phyloP scores from a whole-genome alignment of 2,329 filamentous ascomycete species.

The Fusarium keratoplasticum region DNA sequence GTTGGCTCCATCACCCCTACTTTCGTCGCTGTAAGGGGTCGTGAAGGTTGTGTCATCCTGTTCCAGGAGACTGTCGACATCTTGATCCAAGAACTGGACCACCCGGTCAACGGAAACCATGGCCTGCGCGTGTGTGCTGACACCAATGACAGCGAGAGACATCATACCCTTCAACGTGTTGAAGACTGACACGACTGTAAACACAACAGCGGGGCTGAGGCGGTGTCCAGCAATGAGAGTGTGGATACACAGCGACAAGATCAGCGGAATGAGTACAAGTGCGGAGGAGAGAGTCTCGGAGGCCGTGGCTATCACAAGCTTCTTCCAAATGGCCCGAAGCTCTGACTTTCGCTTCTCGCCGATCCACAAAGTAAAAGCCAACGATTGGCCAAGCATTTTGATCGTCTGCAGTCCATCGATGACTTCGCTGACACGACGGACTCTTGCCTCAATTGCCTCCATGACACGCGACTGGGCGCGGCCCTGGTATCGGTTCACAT shows the following conservation, averaged over 20 bases:
- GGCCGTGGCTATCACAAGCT: neutral
- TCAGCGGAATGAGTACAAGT: neutral
- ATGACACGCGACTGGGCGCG: neutral
- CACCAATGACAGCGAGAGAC: neutral
- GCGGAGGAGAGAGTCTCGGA: neutral
- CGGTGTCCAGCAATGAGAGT: neutral
- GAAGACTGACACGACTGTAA: neutral
- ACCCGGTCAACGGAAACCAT: neutral
- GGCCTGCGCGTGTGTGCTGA: neutral
- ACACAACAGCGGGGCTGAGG: neutral
- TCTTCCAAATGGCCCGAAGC: neutral
- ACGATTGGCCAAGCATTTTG: neutral
- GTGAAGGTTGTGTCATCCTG: neutral
- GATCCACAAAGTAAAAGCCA: neutral
- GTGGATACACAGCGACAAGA: neutral
- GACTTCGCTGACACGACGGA: neutral
- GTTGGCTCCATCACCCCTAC: neutral
- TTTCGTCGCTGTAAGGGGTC: neutral
- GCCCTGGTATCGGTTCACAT: neutral
- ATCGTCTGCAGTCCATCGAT: neutral
- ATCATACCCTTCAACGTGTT: neutral
- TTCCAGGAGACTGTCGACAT: neutral
- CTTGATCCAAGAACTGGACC: neutral
- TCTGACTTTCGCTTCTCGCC: neutral
- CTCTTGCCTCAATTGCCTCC: neutral